phyloP scores from a whole-genome alignment of 805 yeast genomes.

The Saturnispora silvae region DNA sequence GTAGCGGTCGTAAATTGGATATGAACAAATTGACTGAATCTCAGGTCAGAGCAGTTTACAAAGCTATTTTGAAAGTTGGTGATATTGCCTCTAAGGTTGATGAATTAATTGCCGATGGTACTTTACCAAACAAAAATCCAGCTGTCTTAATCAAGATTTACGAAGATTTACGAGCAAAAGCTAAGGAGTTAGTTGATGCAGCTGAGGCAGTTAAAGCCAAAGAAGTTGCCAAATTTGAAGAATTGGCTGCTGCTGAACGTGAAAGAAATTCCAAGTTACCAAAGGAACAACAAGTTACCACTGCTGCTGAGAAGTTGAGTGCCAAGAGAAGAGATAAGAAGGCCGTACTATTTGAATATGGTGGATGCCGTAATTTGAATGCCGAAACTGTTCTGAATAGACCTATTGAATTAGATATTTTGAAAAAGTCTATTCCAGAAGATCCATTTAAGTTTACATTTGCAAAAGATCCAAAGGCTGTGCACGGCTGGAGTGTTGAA shows the following conservation, averaged over 20 bases:
- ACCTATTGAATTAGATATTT: slow-evolving; percentile 69
- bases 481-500: slow-evolving; percentile 81
- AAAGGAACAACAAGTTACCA: slow-evolving; percentile 14
- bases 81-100: slow-evolving; percentile 71
- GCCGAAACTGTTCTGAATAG: slow-evolving; percentile 80
- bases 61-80: slow-evolving; percentile 74
- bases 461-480: slow-evolving; percentile 59
- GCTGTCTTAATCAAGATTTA: slow-evolving; percentile 67
- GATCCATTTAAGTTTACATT: slow-evolving; percentile 54
- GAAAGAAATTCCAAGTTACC: slow-evolving; percentile 26
- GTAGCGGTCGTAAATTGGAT: slow-evolving; percentile 29
- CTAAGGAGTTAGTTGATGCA: slow-evolving; percentile 48
- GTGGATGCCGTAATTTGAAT: slow-evolving; percentile 78
- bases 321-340: slow-evolving; percentile 72
- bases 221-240: slow-evolving; percentile 48
- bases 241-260: slow-evolving; percentile 46
- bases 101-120: slow-evolving; percentile 80
- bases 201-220: slow-evolving; percentile 57
- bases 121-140: slow-evolving; percentile 74
- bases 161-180: slow-evolving; percentile 53
- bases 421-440: slow-evolving; percentile 45
- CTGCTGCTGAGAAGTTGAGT: slow-evolving; percentile 27
- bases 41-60: slow-evolving; percentile 77
- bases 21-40: slow-evolving; percentile 61
- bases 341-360: slow-evolving; percentile 81